phyloP scores from a whole-genome alignment of 2,329 filamentous ascomycete species.

The Cercospora sp. region DNA sequence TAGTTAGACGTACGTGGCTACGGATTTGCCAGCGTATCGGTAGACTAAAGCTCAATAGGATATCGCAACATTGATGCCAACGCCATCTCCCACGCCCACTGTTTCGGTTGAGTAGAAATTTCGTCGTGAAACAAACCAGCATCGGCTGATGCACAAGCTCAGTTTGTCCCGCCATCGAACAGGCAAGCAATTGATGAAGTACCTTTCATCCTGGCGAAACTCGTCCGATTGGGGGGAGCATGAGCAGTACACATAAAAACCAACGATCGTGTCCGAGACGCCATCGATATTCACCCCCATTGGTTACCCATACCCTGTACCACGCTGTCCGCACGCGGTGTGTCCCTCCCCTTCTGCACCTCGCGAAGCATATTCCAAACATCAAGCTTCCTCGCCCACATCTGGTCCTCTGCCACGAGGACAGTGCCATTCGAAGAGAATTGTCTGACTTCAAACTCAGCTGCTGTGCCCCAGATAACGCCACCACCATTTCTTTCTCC shows the following conservation, averaged over 20 bases:
- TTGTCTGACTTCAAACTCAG: conserved; percentile 23
- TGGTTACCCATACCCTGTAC: conserved; percentile 10
- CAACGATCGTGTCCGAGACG: not conserved
- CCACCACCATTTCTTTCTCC: conserved; percentile 13
- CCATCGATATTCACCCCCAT: not conserved
- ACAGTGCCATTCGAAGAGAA: conserved; percentile 19
- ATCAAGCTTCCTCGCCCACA: conserved; percentile 20
- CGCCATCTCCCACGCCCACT: not conserved
- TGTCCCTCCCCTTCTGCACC: conserved; percentile 15
- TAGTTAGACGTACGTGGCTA: not conserved
- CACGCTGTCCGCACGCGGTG: conserved; percentile 8
- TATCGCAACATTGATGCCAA: not conserved
- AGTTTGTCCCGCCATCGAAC: not conserved
- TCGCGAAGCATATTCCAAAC: conserved; percentile 24
- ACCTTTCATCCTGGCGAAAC: not conserved
- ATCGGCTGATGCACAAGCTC: not conserved
- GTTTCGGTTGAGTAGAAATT: not conserved
- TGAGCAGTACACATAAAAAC: not conserved
- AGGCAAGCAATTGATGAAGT: not conserved
- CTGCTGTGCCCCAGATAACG: conserved; percentile 23
- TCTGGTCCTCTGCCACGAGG: conserved; percentile 16
- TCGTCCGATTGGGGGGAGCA: not conserved
- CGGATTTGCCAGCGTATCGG: not conserved
- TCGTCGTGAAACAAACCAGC: not conserved
- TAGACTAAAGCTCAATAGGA: not conserved